A percentile compares a stretch with the other conserved stretches of the same genome.
These are phyloP conservation scores for Diplosphaera chodatii DNA, from an alignment of 139 green algal genomes.

Conservation along the genomic window DNA sequence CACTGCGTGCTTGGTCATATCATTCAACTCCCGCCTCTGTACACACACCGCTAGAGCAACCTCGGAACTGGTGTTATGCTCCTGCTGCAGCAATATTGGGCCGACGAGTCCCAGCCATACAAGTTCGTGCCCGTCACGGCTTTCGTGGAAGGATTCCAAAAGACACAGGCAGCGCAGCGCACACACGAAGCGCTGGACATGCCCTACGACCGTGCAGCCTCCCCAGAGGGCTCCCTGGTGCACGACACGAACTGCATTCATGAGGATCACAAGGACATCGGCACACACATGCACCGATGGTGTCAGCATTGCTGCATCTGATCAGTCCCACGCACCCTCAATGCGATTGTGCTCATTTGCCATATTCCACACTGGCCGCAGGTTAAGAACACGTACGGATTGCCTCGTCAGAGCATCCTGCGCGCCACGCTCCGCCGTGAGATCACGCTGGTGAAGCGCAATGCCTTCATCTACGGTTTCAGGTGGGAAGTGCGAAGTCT, in stretches of 20 bases:
- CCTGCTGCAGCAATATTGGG: conserved; percentile 13
- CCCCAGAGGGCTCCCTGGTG: not conserved
- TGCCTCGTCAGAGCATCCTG: not conserved
- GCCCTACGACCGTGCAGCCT: not conserved
- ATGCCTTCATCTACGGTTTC: conserved; percentile 10
- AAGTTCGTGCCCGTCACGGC: not conserved
- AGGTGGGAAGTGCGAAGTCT: not conserved
- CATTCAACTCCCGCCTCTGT: too few relatives aligned
- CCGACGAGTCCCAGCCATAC: not conserved
- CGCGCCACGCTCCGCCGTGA: conserved; percentile 9
- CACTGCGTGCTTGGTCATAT: too few relatives aligned
- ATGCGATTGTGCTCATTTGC: not conserved
- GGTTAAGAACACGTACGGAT: not conserved
- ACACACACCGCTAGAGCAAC: too few relatives aligned
- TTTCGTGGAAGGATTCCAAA: conserved; percentile 5
- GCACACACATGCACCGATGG: too few relatives aligned
- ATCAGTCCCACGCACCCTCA: too few relatives aligned
- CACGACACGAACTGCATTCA: too few relatives aligned
- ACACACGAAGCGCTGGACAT: not conserved
- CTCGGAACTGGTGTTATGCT: not conserved
- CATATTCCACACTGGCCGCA: not conserved
- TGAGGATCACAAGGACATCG: too few relatives aligned
- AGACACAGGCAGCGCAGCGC: not conserved
- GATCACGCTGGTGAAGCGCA: conserved; percentile 6
- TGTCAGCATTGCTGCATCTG: too few relatives aligned